Base-by-base conservation (phyloP, 1,139 yeast species). In the Diutina ranongensis region DNA sequence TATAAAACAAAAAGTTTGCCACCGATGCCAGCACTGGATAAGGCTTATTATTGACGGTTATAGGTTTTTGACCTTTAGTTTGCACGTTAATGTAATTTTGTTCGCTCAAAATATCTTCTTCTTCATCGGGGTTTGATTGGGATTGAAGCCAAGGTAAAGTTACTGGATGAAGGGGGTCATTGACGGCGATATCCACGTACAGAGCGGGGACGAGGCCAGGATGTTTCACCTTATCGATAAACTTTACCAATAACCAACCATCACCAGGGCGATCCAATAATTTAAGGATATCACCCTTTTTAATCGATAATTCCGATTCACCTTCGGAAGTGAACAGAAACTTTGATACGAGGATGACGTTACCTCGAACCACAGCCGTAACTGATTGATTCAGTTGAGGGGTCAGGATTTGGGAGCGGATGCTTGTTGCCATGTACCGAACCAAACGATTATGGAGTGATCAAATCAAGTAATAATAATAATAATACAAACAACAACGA, bases 171-270 rank as follows among this genome's bases (percentile, higher is more conserved):
- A 8, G 4, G 21, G 25, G n/a, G 15, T 38, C 42, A 8, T 38
- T 38, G 21, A 38, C 42, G 33, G 42, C 42, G 3, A 38, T 38
- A n/a, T 38, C 42, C n/a, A 38, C 32, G 42, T 38, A 38, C 31
- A 25, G 28, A 4, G 42, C 42, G 19, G 42, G 42, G 13, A 38
- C 42, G 4, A 38, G 21, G 4, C 42, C 42, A n/a, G 42, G 42
- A 20, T 9, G 32, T 13, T 27, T 51, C 34, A 70, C 50, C 48
- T 62, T 62, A 49, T 70, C 74, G 47, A 70, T 62, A 45, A 60
- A 67, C 50, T 70, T 68, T 40, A 69, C 74, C 48, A 68, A 54
- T 4, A 70, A 50, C 75, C 75, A 70, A 1, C 74, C 75, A 49
- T 65, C 62, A 3, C 66, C 65, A 7, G 63, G 65, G 27, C 65